Evolutionary conservation across 371 early-diverging fungal genomes (phyloP).

Genomic region (Aphelidium insulamus): DNA sequence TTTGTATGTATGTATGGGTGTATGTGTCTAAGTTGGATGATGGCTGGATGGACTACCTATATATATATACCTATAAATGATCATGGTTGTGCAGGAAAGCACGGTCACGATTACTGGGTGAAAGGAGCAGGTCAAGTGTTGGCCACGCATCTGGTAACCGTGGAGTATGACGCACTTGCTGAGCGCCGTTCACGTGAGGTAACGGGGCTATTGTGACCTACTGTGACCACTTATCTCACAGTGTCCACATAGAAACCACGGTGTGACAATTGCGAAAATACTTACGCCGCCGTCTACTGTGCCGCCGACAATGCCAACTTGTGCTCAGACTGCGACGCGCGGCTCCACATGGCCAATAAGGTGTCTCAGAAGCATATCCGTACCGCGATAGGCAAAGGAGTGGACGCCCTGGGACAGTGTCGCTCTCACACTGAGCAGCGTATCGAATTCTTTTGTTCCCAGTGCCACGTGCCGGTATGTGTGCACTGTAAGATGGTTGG

Average conservation of each 20-base stretch:
- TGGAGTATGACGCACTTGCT: constrained; percentile 15
- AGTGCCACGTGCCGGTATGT: constrained; percentile 30
- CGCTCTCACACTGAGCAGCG: constrained; percentile 22
- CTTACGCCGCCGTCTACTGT: constrained; percentile 21
- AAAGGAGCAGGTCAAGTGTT: constrained; percentile 13
- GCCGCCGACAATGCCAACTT: constrained; percentile 23
- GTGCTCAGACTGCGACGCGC: constrained; percentile 22
- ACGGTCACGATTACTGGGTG: constrained; percentile 18
- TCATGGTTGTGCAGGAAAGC: too few relatives aligned
- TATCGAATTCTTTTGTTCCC: constrained; percentile 30
- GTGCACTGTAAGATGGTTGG: constrained; percentile 32
- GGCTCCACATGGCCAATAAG: constrained; percentile 17
- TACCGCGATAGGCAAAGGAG: constrained; percentile 23
- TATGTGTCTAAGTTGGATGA: too few relatives aligned
- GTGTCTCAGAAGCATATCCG: constrained; percentile 17
- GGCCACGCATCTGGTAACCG: constrained; percentile 19
- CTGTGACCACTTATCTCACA: too few relatives aligned
- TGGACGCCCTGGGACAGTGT: constrained; percentile 24
- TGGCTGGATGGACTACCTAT: too few relatives aligned
- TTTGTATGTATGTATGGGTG: too few relatives aligned
- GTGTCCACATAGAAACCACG: constrained; percentile 15
- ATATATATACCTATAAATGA: too few relatives aligned
- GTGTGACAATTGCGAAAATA: constrained; percentile 28
- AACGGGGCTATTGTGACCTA: too few relatives aligned
- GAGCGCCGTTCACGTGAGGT: constrained; percentile 21